Base-by-base conservation (phyloP, 306 rosid genomes). In the Prunus salicina region DNA sequence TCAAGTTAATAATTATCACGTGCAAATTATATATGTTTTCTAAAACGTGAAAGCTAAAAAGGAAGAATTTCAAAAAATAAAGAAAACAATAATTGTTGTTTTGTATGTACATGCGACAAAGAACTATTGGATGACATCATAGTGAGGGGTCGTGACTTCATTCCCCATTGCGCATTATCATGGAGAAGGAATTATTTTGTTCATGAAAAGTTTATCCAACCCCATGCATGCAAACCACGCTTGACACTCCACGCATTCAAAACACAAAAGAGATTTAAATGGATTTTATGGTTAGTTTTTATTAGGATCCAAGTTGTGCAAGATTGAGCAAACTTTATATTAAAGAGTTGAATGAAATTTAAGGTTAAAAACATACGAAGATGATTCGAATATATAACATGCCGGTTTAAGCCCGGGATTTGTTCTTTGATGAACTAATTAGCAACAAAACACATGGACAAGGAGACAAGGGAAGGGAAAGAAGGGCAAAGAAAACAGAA, bases 161-260 rank as follows among this genome's bases (percentile, higher is more conserved):
- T 34, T 4, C 2, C 18, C 76, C 53, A 22, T 72, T 57, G 75
- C 34, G 8, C 6, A 32, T 32, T 43, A 71, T 56, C 38, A 38
- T 56, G 53, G 38, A 56, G 9, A 11, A 13, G 22, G 53, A 72
- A 72, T 8, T 22, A 14, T 34, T n/a, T 72, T 72, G 67, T 72
- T 38, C 38, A 56, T 56, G 50, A 41, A 34, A 71, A 71, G 20
- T 34, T 20, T 7, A 72, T 57, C 51, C 19, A 72, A 72, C 41
- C 24, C 76, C 76, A 72, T 72, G 76, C 76, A 72, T 72, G 76
- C 76, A 72, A 51, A 71, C 5, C n/a, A 32, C 20, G 46, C 45
- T 15, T 30, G 46, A 32, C 67, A 15, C 45, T 15, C 5, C 45
- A 6, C 5, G 15, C n/a, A 52, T 52, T 19, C 58, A 52, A 52